Base-by-base conservation (phyloP, 2,329 filamentous ascomycete genomes). In the Emergomyces orientalis region DNA sequence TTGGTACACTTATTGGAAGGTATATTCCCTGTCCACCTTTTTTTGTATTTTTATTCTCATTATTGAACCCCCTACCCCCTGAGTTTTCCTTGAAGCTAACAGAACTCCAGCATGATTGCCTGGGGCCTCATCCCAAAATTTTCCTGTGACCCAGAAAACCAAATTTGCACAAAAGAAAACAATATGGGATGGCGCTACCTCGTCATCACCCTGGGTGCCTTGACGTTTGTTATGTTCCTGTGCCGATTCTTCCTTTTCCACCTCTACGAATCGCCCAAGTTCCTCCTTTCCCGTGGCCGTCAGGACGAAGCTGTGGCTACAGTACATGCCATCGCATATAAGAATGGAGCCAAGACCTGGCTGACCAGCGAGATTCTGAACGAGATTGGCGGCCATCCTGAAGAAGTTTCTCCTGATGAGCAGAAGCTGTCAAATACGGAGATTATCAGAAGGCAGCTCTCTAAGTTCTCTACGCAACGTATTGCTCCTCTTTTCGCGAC, bases 231-330 rank as follows among this genome's bases (percentile, higher is more conserved):
- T 75, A 91, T 94, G 88, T 95, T 92, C 70, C 73, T 88, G 59
- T 77, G 86, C 65, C 89, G 91, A 22, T 91, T 91, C 79, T 87
- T 91, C 74, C 71, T 91, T 64, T 95, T 95, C 76, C 84, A 88
- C 64, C 82, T 95, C 14, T 90, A 89, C 71, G 91, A 96, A 72
- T 94, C 90, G 6, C 91, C 91, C 55, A 94, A 94, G 72, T 95
- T 86, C 70, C 79, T 95, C 30, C 83, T 95, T 11, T 88, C 86
- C 25, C 82, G 84, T n/a, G 88, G 89, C 43, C 84, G 88, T 7
- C 88, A 95, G 72, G 78, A 84, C 17, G 90, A 94, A 70, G 90
- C 90, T 1, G 88, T 95, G 1, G 87, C 86, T 2, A 88, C 91
- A 1, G 84, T 95, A 9, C 88, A 92, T 66, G 88, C 86, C 7